These are phyloP conservation scores for Circinella umbellata DNA, from an alignment of 371 early-diverging fungal species.

Conservation along the genomic window DNA sequence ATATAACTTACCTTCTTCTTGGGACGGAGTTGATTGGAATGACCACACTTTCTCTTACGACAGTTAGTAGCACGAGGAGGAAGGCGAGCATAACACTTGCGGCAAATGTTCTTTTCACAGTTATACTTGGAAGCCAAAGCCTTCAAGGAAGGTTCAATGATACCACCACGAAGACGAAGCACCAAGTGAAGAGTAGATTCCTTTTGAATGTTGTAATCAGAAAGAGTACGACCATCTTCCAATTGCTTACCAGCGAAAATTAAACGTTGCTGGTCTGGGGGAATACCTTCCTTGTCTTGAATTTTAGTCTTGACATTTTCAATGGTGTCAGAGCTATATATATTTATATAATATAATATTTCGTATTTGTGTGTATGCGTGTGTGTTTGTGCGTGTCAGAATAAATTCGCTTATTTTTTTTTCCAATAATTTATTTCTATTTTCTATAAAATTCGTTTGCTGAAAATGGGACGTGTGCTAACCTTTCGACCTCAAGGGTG, in stretches of 20 bases:
- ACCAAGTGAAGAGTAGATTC: conserved; percentile 99
- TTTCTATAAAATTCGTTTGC: background rate
- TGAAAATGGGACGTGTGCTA: background rate
- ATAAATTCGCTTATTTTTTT: background rate
- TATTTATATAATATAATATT: conserved; percentile 74
- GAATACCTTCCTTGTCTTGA: conserved; percentile 99
- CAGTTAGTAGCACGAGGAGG: conserved; percentile 99
- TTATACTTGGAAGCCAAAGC: conserved; percentile 98
- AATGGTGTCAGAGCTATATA: conserved; percentile 60
- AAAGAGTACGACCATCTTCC: conserved; percentile 95
- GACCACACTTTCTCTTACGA: conserved; percentile 99
- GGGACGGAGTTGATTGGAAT: conserved; percentile 98
- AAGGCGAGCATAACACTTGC: conserved; percentile 99
- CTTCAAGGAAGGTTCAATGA: conserved; percentile 97
- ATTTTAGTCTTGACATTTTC: conserved; percentile 93
- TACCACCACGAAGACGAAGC: conserved; percentile 96
- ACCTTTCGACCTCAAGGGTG: conserved; percentile 93
- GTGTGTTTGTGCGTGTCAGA: background rate
- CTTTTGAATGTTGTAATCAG: conserved; percentile 93
- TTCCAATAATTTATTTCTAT: conserved; percentile 5
- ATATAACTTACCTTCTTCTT: conserved; percentile 84
- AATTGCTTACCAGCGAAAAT: conserved; percentile 99
- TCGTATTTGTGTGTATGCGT: conserved; percentile 19
- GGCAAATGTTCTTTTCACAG: conserved; percentile 99
- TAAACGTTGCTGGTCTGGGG: conserved; percentile 99